These are phyloP conservation scores for Fusarium armeniacum DNA, from an alignment of 2,329 filamentous ascomycete species.

Conservation along the genomic window DNA sequence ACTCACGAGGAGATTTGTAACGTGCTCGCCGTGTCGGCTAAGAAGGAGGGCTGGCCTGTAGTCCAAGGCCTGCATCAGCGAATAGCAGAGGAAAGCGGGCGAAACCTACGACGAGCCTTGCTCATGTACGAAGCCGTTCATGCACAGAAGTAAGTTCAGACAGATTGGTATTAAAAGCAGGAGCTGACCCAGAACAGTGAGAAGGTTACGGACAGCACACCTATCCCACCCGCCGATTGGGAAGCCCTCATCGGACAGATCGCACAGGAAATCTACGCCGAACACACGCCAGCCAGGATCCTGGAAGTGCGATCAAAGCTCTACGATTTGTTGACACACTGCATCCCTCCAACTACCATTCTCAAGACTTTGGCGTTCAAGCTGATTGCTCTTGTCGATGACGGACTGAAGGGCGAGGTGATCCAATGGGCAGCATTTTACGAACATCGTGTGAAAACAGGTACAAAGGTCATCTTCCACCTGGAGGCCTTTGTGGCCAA, in stretches of 20 bases:
- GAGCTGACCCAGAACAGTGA: conserved; percentile 72
- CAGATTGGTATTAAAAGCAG: background rate
- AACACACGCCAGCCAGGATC: conserved; percentile 91
- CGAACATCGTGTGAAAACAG: conserved; percentile 92
- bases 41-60: conserved; percentile 86
- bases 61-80: conserved; percentile 82
- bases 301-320: conserved; percentile 90
- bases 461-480: conserved; percentile 97
- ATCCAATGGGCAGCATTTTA: conserved; percentile 98
- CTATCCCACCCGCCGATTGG: conserved; percentile 96
- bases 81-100: conserved; percentile 90
- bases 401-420: conserved; percentile 89
- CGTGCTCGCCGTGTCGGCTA: conserved; percentile 78
- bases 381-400: conserved; percentile 87
- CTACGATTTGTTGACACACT: conserved; percentile 97
- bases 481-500: conserved; percentile 98
- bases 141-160: conserved; percentile 85
- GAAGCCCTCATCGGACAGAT: conserved; percentile 91
- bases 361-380: conserved; percentile 97
- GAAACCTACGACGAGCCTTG: conserved; percentile 89
- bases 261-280: conserved; percentile 92
- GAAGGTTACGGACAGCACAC: conserved; percentile 87
- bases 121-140: conserved; percentile 98
- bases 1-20: conserved; percentile 86
- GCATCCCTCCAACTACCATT: conserved; percentile 94